Conservation (phyloP, 2,329 filamentous ascomycete genomes). For the Lojkania enalia region DNA sequence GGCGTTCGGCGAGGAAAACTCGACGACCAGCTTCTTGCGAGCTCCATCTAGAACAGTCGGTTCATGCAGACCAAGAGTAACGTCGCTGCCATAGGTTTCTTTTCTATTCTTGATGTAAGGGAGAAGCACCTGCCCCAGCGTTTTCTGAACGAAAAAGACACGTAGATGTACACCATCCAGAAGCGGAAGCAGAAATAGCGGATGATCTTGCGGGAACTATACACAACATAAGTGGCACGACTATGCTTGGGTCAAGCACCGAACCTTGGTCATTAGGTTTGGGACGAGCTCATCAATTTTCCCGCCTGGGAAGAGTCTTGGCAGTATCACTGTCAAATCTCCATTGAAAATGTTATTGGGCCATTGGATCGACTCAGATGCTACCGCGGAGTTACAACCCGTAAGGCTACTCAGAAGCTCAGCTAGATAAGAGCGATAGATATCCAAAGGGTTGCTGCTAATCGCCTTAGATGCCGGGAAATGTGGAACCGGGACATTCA, state of each 20-base stretch:
- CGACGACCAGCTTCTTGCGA: constrained; percentile 63
- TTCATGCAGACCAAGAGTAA: constrained; percentile 53
- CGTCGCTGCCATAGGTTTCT: constrained; percentile 58
- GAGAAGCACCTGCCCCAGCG: constrained; percentile 63
- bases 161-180: constrained; percentile 65
- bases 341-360: constrained; percentile 37
- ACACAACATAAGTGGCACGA: too few relatives aligned
- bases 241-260: constrained; percentile 1
- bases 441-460: constrained; percentile 28
- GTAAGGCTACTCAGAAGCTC: constrained; percentile 19
- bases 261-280: constrained; percentile 30
- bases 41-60: constrained; percentile 54
- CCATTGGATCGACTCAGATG: constrained; percentile 32
- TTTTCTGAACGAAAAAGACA: constrained; percentile 66
- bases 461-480: constrained; percentile 7
- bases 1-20: constrained; percentile 75
- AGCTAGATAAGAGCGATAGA: constrained; percentile 29
- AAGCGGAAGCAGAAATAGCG: constrained; percentile 66
- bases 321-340: constrained; percentile 32
- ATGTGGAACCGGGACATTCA: constrained; percentile 14
- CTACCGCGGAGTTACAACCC: constrained; percentile 18
- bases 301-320: constrained; percentile 28
- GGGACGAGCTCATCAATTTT: constrained; percentile 21
- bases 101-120: constrained; percentile 63
- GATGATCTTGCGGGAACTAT: background rate